Percentiles rank a stretch among this genome's conserved stretches.
Evolutionary conservation across 176 grass and related monocot species (phyloP).

Genomic region (Urochloa ruziziensis): DNA sequence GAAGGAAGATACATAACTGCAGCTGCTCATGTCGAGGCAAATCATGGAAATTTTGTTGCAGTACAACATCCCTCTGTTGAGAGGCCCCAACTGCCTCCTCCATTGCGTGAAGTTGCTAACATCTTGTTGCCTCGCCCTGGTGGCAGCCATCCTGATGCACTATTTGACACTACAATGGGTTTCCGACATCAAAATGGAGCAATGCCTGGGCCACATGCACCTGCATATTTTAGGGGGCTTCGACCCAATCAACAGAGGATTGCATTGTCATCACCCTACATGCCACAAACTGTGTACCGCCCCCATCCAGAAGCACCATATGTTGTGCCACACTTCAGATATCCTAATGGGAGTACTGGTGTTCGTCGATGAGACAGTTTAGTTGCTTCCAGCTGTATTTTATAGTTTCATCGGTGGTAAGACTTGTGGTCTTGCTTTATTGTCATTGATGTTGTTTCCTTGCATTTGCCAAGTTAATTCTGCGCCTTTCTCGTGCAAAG

Average conservation of each 20-base stretch:
- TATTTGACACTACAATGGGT: not conserved
- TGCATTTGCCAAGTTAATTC: not conserved
- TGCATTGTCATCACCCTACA: not conserved
- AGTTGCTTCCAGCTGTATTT: not conserved
- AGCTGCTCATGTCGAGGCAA: constrained; percentile 1
- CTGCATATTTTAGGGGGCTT: not conserved
- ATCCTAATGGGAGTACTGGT: not conserved
- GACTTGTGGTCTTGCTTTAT: not conserved
- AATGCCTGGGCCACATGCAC: not conserved
- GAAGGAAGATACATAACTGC: constrained; percentile 14
- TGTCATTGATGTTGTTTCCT: not conserved
- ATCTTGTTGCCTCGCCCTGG: not conserved
- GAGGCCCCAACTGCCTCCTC: constrained; percentile 4
- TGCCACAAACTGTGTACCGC: not conserved
- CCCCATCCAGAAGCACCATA: constrained; percentile 14
- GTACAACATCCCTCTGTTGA: not conserved
- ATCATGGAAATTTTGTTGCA: not conserved
- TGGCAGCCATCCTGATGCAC: not conserved
- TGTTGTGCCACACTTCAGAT: constrained; percentile 3
- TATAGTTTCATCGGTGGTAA: not conserved
- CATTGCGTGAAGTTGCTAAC: constrained; percentile 21
- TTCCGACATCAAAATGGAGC: not conserved
- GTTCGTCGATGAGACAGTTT: constrained; percentile 33
- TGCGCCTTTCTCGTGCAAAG: not conserved
- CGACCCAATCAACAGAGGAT: not conserved